Base-by-base conservation (phyloP, 2,329 filamentous ascomycete species). In the Alternaria sp. region DNA sequence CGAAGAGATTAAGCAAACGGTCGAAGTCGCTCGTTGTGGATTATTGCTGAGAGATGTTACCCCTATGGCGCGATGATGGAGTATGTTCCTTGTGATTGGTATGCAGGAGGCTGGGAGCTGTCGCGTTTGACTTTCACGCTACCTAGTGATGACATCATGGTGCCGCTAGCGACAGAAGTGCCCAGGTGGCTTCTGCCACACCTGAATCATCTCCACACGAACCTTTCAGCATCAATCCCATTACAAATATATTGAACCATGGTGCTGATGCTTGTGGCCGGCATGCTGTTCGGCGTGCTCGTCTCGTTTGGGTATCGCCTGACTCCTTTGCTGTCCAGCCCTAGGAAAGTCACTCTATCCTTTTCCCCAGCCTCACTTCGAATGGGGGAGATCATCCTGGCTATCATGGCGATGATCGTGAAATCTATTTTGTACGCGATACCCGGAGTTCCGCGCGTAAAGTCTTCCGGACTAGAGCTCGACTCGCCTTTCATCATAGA, bases 291-390 rank as follows among this genome's bases (percentile, higher is more conserved):
- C 4, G 55, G 42, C 8, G 32, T 54, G 28, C 55, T 62, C 30
- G 59, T 51, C 24, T 47, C 41, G 3, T 51, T 43, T 38, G 54
- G 44, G 22, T 51, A 59, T 39, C 59, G 55, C n/a, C 55, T 58
- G 12, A 32, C 41, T 6, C 59, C 54, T n/a, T 14, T 62, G 22
- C 43, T 62, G 12, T 43, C 41, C 9, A 51, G 49, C 32, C 26
- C 43, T 7, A 54, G 22, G 20, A 43, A 30, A 32, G 43, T 49
- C 11, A 54, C 18, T 18, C 39, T 62, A n/a, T 20, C 49, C 9
- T 59, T 62, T 30, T 54, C 59, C 39, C 59, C 59, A 42, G 57
- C 57, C 39, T 30, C 44, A 16, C 59, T 62, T 24, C 55, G 49
- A 11, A 59, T 18, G 8, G 36, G 39, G 18, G 59, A 59, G 34